These are phyloP conservation scores for Quercus parvula DNA, from an alignment of 306 rosid species.

Conservation along the genomic window DNA sequence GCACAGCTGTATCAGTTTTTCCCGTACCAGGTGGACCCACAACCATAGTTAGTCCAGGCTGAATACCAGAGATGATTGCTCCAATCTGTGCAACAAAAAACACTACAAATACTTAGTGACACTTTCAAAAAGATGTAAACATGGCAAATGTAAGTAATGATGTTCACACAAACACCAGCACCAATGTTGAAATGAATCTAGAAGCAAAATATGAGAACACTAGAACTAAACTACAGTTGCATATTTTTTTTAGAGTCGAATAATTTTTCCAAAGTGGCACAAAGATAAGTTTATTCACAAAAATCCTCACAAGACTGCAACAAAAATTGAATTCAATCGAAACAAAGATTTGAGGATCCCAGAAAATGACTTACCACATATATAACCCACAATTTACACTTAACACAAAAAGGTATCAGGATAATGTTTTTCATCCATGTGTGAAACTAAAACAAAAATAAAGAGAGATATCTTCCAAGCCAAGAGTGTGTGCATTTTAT, in stretches of 20 bases:
- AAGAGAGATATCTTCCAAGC: neutral
- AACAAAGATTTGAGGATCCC: neutral
- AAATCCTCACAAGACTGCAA: neutral
- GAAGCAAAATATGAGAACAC: neutral
- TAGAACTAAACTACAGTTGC: neutral
- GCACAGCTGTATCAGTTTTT: constrained; percentile 99
- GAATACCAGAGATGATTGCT: constrained; percentile 91
- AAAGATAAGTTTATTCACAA: neutral
- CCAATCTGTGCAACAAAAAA: constrained; percentile 51
- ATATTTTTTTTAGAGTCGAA: neutral
- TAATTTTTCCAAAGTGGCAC: neutral
- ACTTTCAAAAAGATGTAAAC: neutral
- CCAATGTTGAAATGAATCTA: neutral
- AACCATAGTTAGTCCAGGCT: constrained; percentile 97
- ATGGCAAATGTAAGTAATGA: neutral
- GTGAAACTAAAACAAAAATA: neutral
- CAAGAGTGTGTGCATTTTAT: neutral
- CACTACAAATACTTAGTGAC: neutral
- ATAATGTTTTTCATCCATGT: neutral
- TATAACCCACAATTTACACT: neutral
- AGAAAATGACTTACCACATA: neutral
- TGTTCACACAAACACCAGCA: neutral
- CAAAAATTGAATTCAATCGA: neutral
- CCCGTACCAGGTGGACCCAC: constrained; percentile 99
- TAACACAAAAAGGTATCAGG: neutral